These are phyloP conservation scores for Pleurotus djamor DNA, from an alignment of 768 basidiomycete genomes.

Conservation along the genomic window DNA sequence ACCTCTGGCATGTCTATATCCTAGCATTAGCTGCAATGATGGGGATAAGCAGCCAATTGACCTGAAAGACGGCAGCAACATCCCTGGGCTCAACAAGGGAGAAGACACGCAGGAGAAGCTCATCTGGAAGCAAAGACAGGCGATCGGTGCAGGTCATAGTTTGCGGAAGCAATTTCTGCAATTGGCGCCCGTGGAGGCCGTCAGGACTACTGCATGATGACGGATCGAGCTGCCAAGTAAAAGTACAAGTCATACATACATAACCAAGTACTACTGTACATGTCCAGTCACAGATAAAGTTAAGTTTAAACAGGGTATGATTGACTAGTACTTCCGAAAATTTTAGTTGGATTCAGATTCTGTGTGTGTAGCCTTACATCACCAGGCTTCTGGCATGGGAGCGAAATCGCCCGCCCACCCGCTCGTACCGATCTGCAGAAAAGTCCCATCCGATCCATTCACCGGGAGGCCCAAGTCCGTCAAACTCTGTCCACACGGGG, in stretches of 20 bases:
- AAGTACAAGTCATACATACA: too few relatives aligned
- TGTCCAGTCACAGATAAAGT: too few relatives aligned
- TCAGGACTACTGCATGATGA: too few relatives aligned
- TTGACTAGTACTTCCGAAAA: too few relatives aligned
- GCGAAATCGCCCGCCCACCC: conserved; percentile 79
- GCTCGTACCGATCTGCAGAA: conserved; percentile 70
- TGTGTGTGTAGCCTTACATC: too few relatives aligned
- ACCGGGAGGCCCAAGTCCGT: conserved; percentile 89
- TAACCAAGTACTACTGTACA: too few relatives aligned
- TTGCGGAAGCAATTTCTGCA: too few relatives aligned
- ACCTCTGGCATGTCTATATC: neutral
- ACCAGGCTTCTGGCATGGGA: conserved; percentile 85
- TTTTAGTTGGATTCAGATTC: too few relatives aligned
- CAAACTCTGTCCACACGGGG: conserved; percentile 64
- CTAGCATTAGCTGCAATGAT: neutral
- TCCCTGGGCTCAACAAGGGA: neutral
- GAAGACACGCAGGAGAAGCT: neutral
- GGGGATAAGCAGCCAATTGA: neutral
- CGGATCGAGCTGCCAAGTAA: too few relatives aligned
- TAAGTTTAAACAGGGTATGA: too few relatives aligned
- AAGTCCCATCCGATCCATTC: conserved; percentile 90
- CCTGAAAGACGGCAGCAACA: neutral
- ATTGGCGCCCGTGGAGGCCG: too few relatives aligned
- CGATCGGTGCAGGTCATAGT: too few relatives aligned
- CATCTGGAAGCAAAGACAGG: neutral